Base-by-base conservation (phyloP, 1,139 yeast species). In the Trichomonascaceae sp. region DNA sequence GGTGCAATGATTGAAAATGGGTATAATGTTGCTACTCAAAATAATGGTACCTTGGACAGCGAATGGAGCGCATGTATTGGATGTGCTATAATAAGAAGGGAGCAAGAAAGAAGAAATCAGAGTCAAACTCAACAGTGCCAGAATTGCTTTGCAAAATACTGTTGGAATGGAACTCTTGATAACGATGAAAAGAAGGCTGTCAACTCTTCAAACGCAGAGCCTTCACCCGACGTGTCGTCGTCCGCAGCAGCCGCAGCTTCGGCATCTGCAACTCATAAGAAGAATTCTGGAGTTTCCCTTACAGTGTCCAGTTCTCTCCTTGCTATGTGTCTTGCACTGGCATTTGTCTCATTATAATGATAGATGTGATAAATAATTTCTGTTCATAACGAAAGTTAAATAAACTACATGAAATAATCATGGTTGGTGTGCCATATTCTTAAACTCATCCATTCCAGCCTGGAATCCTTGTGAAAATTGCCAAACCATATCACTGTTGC, bases 381-480 rank as follows among this genome's bases (percentile, higher is more conserved):
- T 36, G n/a, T 36, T 36, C 41, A 36, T 36, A 36, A 36, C 41
- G 41, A 36, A 15, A 15, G 41, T 45, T 22, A 9, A 45, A 41
- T 17, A 39, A 39, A 39, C n/a, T 6, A 39, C 10, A 18, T 22
- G 17, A 17, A 15, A 22, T 15, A 45, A 27, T 36, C 41, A 36
- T 36, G 41, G n/a, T 36, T 36, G 41, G 3, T 36, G 3, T 13
- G 17, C 41, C 41, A 36, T 20, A 13, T 50, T 36, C 38, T 12
- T 22, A 36, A 53, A 54, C 15, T 55, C 44, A 30, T 71, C 61
- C 58, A 80, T 60, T 0, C 89, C 96, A 51, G 79, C 76, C 54
- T 80, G 81, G 66, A 81, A 90, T 0, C 96, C 97, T 60, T 86
- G 93, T 39, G 84, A 87, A 85, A 88, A 91, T 68, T 87, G 96